A percentile compares a stretch with the other conserved stretches of the same genome.
phyloP scores from a whole-genome alignment of 2,329 filamentous ascomycete genomes.

The Penicillium sp. region DNA sequence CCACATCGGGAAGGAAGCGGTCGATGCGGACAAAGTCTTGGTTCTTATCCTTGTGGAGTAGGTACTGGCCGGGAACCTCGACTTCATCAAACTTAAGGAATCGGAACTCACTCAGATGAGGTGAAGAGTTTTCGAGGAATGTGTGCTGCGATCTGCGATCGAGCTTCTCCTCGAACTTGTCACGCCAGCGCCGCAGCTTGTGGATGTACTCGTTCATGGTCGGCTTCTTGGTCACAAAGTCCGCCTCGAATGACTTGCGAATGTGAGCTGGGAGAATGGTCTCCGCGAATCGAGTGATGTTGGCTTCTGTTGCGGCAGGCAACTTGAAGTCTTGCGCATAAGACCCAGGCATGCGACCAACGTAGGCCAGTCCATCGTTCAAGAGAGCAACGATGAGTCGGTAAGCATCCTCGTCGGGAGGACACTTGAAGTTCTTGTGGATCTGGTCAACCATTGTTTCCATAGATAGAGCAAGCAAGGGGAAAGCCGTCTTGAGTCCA shows the following conservation, averaged over 20 bases:
- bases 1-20: constrained; percentile 90
- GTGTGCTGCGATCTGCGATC: constrained; percentile 74
- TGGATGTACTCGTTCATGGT: constrained; percentile 99
- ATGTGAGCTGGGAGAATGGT: constrained; percentile 94
- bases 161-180: constrained; percentile 96
- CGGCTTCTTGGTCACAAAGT: constrained; percentile 92
- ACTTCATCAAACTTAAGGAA: constrained; percentile 99
- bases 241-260: constrained; percentile 92
- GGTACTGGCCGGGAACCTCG: constrained; percentile 93
- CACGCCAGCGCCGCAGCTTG: constrained; percentile 90
- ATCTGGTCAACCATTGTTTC: constrained; percentile 99
- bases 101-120: constrained; percentile 90
- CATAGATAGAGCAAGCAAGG: constrained; percentile 92
- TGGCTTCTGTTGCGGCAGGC: constrained; percentile 84
- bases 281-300: constrained; percentile 94
- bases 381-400: constrained; percentile 93
- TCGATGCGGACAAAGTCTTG: constrained; percentile 98
- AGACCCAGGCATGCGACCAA: constrained; percentile 78
- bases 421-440: constrained; percentile 98
- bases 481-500: constrained; percentile 94
- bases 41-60: constrained; percentile 98
- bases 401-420: constrained; percentile 96
- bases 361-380: constrained; percentile 91
- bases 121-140: constrained; percentile 80
- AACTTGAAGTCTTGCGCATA: constrained; percentile 92